Conservation (phyloP, 345 rosid genomes). For the Citrus inodora region DNA sequence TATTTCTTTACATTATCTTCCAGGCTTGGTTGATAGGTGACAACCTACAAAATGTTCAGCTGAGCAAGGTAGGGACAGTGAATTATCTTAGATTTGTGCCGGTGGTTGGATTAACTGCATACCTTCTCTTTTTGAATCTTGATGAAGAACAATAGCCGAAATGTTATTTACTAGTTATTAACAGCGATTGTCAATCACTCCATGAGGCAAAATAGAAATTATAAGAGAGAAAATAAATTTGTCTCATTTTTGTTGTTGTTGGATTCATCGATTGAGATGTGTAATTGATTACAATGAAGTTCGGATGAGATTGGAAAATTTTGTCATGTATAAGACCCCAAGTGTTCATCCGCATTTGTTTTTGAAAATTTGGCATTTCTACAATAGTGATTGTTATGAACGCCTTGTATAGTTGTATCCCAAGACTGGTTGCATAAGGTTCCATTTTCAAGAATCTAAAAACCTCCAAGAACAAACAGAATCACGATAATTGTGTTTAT, state of each 20-base stretch:
- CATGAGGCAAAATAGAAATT: not conserved
- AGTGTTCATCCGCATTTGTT: not conserved
- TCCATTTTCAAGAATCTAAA: not conserved
- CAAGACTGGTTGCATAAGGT: not conserved
- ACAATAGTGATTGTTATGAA: not conserved
- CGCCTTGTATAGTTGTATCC: no score
- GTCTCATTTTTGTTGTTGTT: not conserved
- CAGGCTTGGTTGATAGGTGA: slow-evolving; percentile 98
- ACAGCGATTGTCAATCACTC: not conserved
- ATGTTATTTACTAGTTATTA: not conserved
- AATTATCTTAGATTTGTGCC: slow-evolving; percentile 74
- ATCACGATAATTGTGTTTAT: not conserved
- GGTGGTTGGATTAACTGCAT: slow-evolving; percentile 66
- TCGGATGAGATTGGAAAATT: not conserved
- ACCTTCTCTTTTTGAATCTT: slow-evolving; percentile 58
- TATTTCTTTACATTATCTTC: slow-evolving; percentile 68
- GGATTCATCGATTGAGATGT: not conserved
- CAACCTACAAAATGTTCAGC: slow-evolving; percentile 61
- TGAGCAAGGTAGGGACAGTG: slow-evolving; percentile 46
- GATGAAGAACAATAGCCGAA: slow-evolving; percentile 33
- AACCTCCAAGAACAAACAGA: not conserved
- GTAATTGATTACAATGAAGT: slow-evolving; percentile 4
- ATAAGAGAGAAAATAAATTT: not conserved
- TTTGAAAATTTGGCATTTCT: not conserved
- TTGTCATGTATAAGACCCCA: not conserved